Base-by-base conservation (phyloP, 2,329 filamentous ascomycete genomes). In the Monilinia laxa region DNA sequence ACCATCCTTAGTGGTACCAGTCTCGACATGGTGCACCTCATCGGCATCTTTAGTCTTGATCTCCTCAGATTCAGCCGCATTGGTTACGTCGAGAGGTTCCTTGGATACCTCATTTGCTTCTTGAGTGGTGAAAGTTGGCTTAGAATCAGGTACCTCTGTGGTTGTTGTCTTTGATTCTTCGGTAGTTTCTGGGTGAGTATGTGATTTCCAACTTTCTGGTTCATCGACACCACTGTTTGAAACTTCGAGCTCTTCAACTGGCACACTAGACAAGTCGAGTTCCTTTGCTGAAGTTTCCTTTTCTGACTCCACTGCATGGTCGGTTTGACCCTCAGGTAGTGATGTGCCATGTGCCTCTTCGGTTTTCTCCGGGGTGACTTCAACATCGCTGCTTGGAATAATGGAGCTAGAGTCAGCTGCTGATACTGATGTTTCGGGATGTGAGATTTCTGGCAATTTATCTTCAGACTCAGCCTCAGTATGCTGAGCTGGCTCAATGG, bases 161-260 rank as follows among this genome's bases (percentile, higher is more conserved):
- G 38, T 57, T 42, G 35, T 42, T 10, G 28, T 23, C 57, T 60
- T 49, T 9, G 35, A 12, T 18, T 49, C 20, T 7, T 49, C 20
- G 28, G 12, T 12, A 28, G 38, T 20, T 51, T 49, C 57, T 51
- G 20, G 4, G 16, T 60, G 57, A 38, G 28, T 7, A 16, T 60
- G 57, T 49, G 45, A 60, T 38, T 60, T 28, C 20, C 38, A 4
- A 35, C 35, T 10, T 23, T 60, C 20, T 18, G 45, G 57, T 60
- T 60, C 45, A 7, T 60, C 45, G 3, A 51, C 16, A 6, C 57
- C 57, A 35, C 40, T 20, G 10, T 20, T 60, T 35, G 57, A 60
- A 35, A 60, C 57, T 25, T 60, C 57, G 14, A 60, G 57, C 57
- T 60, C 57, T 60, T 60, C 42, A 9, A n/a, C 28, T 11, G 57